Percentiles rank a stretch among this genome's conserved stretches.
Conservation (phyloP, 805 yeast genomes). For the Cyberlindnera saturnus region DNA sequence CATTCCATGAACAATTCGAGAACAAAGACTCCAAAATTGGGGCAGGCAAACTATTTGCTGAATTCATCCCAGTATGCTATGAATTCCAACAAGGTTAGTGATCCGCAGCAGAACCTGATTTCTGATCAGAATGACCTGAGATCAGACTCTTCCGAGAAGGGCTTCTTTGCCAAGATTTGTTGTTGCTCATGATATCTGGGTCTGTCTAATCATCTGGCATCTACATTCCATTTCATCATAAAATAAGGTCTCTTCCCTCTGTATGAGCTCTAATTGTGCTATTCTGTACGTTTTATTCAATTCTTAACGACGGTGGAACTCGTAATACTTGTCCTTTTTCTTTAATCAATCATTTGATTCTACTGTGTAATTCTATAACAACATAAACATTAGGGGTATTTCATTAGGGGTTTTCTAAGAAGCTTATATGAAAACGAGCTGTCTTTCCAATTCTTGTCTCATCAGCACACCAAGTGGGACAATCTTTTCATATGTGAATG, state of each 20-base stretch:
- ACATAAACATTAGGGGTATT: no score
- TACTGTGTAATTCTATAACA: no score
- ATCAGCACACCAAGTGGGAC: slow-evolving; percentile 9
- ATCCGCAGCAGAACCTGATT: slow-evolving; percentile 22
- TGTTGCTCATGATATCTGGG: slow-evolving; percentile 14
- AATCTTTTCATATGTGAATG: slow-evolving; percentile 20
- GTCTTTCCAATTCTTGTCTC: background rate
- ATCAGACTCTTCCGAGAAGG: slow-evolving; percentile 18
- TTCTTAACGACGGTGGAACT: background rate
- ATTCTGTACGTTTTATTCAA: background rate
- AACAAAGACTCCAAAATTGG: slow-evolving; percentile 21
- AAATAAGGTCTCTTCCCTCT: no score
- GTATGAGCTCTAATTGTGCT: no score
- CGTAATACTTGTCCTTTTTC: background rate
- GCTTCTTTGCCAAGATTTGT: slow-evolving; percentile 23
- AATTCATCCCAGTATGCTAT: slow-evolving; percentile 24
- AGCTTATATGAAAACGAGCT: background rate
- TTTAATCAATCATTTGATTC: no score
- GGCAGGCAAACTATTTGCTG: slow-evolving; percentile 18
- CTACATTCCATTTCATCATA: no score
- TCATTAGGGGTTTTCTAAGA: no score
- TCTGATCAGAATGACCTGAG: slow-evolving; percentile 19
- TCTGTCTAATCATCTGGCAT: background rate
- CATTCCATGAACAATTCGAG: slow-evolving; percentile 24
- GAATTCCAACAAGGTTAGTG: slow-evolving; percentile 19